These are phyloP conservation scores for Suhomyces chickasaworum DNA, from an alignment of 1,139 yeast species.

Conservation along the genomic window DNA sequence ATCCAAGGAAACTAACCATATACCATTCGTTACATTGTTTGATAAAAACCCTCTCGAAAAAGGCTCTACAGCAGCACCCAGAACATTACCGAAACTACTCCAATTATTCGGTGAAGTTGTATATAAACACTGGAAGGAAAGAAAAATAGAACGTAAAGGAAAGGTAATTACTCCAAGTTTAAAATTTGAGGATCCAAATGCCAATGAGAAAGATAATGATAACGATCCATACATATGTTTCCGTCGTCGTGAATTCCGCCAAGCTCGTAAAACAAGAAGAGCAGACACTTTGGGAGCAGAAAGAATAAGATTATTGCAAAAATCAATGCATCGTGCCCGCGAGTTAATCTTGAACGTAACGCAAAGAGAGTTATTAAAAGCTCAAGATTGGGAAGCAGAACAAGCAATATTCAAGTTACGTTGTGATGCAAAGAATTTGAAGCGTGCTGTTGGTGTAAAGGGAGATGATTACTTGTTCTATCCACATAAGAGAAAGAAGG, in stretches of 20 bases:
- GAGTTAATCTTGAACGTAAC: conserved; percentile 70
- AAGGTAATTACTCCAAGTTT: conserved; percentile 70
- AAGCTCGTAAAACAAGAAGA: conserved; percentile 93
- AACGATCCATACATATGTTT: conserved; percentile 94
- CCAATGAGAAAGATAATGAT: conserved; percentile 82
- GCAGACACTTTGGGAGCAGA: conserved; percentile 92
- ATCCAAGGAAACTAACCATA: conserved; percentile 41
- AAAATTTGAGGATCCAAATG: conserved; percentile 79
- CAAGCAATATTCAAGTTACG: conserved; percentile 68
- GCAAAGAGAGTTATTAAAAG: conserved; percentile 68
- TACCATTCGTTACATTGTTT: conserved; percentile 47
- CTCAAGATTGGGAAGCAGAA: conserved; percentile 61
- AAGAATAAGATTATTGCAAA: conserved; percentile 70
- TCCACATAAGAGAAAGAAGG: conserved; percentile 76
- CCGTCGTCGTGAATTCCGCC: conserved; percentile 93
- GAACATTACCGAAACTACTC: conserved; percentile 57
- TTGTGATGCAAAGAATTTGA: conserved; percentile 67
- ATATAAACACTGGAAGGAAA: conserved; percentile 78
- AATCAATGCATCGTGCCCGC: conserved; percentile 77
- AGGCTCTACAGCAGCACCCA: conserved; percentile 23
- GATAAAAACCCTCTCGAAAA: conserved; percentile 48
- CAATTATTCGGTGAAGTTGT: conserved; percentile 66
- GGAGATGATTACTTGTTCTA: conserved; percentile 86
- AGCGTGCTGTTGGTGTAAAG: conserved; percentile 71
- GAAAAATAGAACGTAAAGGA: conserved; percentile 75